Evolutionary conservation across 768 basidiomycete species (phyloP), one percentile per base, ranked within the genome.

Genomic region (Kwoniella newhampshirensis): DNA sequence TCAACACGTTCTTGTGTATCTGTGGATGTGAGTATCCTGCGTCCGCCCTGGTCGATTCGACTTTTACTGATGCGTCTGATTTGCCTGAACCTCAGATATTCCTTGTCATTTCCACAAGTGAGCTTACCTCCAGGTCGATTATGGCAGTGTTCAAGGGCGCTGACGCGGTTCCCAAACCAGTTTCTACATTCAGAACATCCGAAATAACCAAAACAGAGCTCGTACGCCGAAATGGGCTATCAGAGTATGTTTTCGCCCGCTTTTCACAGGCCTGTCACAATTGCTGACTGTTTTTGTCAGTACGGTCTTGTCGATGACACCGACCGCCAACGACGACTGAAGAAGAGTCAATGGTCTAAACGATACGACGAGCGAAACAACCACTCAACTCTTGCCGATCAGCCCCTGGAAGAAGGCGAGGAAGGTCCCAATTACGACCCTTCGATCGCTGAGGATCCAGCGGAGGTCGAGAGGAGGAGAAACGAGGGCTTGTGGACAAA

Each of bases 221-320:
- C 85, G 93, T 41, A 96, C 93, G n/a, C 93, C 93, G 18, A 93
- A 96, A 77, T 97, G 93, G 93, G 87, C 87, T 0, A 81, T 88
- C 77, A 70, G 67, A 48, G 61, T 68, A 41, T 20, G 54, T 53
- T 27, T 15, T 23, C 23, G 17, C 26, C 5, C 20, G 7, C 39
- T 17, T n/a, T n/a, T 32, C 17, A 11, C 40, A 13, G 13, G 43
- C 17, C 44, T 4, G 25, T 25, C 20, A 50, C 27, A 13, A 32
- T 32, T 32, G 13, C 13, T 32, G 32, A 13, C 32, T 32, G 32
- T 6, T 13, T 32, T 32, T 32, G 32, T 32, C 83, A 87, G 62
- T 90, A 90, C 75, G 93, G 93, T 36, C 87, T 97, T 42, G 85
- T 97, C 61, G 85, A 91, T 74, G 86, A 84, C 21, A 80, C 85